phyloP scores from a whole-genome alignment of 2,329 filamentous ascomycete species.

The Cryphonectria japonica region DNA sequence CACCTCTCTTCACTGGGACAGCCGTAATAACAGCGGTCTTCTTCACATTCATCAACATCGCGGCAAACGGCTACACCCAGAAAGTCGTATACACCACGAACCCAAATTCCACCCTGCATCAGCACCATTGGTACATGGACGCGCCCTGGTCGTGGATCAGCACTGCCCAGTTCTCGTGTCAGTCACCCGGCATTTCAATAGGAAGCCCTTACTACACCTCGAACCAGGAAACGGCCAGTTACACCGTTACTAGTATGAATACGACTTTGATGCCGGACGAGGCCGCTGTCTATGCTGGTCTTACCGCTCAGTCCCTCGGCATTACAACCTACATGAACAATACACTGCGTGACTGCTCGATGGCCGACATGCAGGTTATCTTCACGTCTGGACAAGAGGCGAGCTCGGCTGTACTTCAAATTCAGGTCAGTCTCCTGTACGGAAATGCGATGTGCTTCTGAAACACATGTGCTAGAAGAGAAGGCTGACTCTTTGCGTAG shows the following conservation, averaged over 20 bases:
- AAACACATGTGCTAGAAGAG: neutral
- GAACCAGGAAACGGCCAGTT: conserved; percentile 23
- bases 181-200: conserved; percentile 23
- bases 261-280: conserved; percentile 11
- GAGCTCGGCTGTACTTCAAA: conserved; percentile 16
- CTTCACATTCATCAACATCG: conserved; percentile 26
- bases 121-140: conserved; percentile 23
- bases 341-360: conserved; percentile 16
- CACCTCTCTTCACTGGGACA: conserved; percentile 11
- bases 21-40: conserved; percentile 1
- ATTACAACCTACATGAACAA: conserved; percentile 26
- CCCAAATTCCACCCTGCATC: conserved; percentile 19
- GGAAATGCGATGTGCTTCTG: too few relatives aligned
- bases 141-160: conserved; percentile 29
- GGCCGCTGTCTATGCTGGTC: conserved; percentile 12
- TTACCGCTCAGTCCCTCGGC: conserved; percentile 15
- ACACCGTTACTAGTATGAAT: conserved; percentile 23
- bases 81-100: conserved; percentile 20
- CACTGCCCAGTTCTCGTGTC: conserved; percentile 23
- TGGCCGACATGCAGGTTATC: conserved; percentile 17
- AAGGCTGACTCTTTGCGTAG: neutral
- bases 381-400: conserved; percentile 23
- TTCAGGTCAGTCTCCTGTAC: conserved; percentile 7
- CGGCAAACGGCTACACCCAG: conserved; percentile 21
- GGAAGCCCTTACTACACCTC: conserved; percentile 24